phyloP scores from a whole-genome alignment of 179 eudicot species.

The Silene vulgaris region DNA sequence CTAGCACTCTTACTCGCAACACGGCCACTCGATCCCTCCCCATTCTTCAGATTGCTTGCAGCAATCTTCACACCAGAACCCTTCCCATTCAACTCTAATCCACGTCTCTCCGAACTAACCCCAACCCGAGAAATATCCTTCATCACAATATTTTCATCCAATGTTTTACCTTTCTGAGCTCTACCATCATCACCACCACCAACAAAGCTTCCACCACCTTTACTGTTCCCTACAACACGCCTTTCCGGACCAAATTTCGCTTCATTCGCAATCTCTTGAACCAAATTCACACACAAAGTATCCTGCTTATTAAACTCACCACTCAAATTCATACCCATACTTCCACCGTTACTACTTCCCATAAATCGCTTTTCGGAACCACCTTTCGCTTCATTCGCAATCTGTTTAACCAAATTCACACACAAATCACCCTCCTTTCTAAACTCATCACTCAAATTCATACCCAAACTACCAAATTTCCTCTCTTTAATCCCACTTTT shows the following conservation, averaged over 20 bases:
- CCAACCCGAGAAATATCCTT: conserved; percentile 11
- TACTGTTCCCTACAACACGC: conserved; percentile 7
- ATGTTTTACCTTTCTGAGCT: conserved; percentile 15
- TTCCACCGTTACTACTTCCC: neutral
- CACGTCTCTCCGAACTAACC: conserved; percentile 14
- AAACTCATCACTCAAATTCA: conserved; percentile 1
- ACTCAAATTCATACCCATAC: conserved; percentile 3
- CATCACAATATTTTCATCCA: conserved; percentile 9
- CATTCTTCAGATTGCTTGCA: conserved; percentile 26
- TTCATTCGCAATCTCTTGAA: conserved; percentile 11
- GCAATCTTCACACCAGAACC: conserved; percentile 20
- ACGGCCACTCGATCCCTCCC: conserved; percentile 30
- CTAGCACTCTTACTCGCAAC: conserved; percentile 48
- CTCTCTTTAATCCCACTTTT: conserved; percentile 12
- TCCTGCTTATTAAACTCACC: conserved; percentile 9
- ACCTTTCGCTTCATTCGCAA: conserved; percentile 1
- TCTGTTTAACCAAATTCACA: conserved; percentile 10
- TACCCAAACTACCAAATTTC: conserved; percentile 7
- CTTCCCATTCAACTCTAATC: conserved; percentile 14
- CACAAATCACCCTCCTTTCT: conserved; percentile 16
- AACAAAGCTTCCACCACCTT: conserved; percentile 19
- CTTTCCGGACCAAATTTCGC: conserved; percentile 11
- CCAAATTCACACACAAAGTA: conserved; percentile 12
- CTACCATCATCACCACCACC: conserved; percentile 9
- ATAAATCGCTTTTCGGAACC: conserved; percentile 12